phyloP scores from a whole-genome alignment of 2,329 filamentous ascomycete species.

The Proliferodiscus dingleyae region DNA sequence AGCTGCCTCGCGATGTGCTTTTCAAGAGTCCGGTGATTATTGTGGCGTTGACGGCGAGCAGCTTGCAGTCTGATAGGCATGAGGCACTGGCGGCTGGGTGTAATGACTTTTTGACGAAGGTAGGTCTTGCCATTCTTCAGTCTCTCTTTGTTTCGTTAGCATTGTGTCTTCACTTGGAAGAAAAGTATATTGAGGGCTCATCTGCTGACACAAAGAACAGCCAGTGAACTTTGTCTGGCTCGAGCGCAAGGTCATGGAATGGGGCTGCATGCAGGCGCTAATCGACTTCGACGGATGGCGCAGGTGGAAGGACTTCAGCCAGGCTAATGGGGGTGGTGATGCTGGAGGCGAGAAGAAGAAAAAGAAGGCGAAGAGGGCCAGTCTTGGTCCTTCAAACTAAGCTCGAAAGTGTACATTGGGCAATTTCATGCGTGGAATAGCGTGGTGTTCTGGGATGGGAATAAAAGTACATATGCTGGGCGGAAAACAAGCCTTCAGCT shows the following conservation, averaged over 20 bases:
- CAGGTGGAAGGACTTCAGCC: slow-evolving; percentile 84
- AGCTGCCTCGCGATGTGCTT: slow-evolving; percentile 59
- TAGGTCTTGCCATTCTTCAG: slow-evolving; percentile 37
- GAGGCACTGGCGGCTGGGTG: slow-evolving; percentile 92
- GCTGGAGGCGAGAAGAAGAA: slow-evolving; percentile 25
- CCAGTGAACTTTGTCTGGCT: slow-evolving; percentile 98
- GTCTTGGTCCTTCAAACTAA: too few relatives aligned
- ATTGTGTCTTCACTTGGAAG: too few relatives aligned
- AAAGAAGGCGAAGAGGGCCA: slow-evolving; percentile 23
- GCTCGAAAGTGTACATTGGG: too few relatives aligned
- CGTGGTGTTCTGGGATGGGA: too few relatives aligned
- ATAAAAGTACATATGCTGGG: too few relatives aligned
- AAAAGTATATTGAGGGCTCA: too few relatives aligned
- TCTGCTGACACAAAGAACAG: slow-evolving; percentile 39
- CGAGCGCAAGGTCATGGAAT: slow-evolving; percentile 96
- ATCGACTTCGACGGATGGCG: slow-evolving; percentile 99
- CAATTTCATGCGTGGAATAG: too few relatives aligned
- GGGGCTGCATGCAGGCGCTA: slow-evolving; percentile 98
- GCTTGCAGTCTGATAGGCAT: slow-evolving; percentile 89
- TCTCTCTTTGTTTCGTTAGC: slow-evolving; percentile 11
- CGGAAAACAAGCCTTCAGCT: too few relatives aligned
- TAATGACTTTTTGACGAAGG: slow-evolving; percentile 98
- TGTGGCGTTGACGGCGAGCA: slow-evolving; percentile 90
- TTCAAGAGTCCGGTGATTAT: slow-evolving; percentile 99
- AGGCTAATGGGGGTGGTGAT: slow-evolving; percentile 29